phyloP scores from a whole-genome alignment of 371 early-diverging fungal genomes.

The Syncephalastrum sp. region DNA sequence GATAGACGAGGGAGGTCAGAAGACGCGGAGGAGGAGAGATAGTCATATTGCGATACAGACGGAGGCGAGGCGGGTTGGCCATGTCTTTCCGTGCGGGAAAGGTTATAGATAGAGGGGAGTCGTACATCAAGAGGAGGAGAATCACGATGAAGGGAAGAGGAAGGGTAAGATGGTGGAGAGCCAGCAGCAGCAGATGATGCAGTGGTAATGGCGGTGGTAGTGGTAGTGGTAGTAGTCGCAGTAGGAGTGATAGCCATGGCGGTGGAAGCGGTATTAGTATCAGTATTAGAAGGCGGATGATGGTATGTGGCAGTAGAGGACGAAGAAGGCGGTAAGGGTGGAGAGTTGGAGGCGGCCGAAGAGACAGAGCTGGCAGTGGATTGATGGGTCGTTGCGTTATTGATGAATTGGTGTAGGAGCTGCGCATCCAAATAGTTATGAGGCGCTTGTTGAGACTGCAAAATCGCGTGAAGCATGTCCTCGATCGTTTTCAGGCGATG shows the following conservation, averaged over 20 bases:
- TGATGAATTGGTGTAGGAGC: conserved; percentile 23
- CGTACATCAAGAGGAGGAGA: conserved; percentile 17
- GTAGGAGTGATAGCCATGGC: not conserved
- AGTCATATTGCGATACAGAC: conserved; percentile 11
- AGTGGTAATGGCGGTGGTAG: conserved; percentile 4
- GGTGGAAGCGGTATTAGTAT: conserved; percentile 6
- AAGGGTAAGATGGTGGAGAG: conserved; percentile 1
- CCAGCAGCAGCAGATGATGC: not conserved
- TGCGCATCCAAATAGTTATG: conserved; percentile 17
- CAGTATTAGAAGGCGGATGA: conserved; percentile 7
- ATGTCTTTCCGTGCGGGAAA: conserved; percentile 20
- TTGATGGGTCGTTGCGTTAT: conserved; percentile 7
- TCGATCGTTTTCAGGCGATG: conserved; percentile 35
- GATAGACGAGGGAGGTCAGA: conserved; percentile 2
- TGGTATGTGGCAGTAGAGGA: conserved; percentile 16
- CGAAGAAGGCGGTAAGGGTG: conserved; percentile 14
- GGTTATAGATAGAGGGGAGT: conserved; percentile 38
- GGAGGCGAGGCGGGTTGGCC: conserved; percentile 8
- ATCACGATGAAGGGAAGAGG: conserved; percentile 2
- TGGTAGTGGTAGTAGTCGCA: conserved; percentile 4
- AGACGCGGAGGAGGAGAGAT: conserved; percentile 6
- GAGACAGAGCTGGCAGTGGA: conserved; percentile 7
- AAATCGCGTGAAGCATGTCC: conserved; percentile 31
- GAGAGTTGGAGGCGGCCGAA: conserved; percentile 11
- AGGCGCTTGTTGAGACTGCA: conserved; percentile 15